Evolutionary conservation across 345 rosid genomes (phyloP), one percentile per base, ranked within the genome.

Genomic region (Sisymbrium altissimum): DNA sequence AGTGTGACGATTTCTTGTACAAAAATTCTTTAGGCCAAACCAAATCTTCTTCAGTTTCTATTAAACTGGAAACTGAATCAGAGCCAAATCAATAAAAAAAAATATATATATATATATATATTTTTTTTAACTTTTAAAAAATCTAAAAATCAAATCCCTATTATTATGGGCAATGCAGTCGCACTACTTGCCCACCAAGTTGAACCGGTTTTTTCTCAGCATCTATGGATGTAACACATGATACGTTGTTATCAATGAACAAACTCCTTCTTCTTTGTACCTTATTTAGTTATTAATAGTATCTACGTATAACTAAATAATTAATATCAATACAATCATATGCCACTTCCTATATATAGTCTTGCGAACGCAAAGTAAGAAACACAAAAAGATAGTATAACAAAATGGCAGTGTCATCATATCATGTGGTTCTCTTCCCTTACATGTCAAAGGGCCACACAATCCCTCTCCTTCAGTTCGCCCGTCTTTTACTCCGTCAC

Each of bases 401-500:
- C 25, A 55, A 45, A 45, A 76, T 76, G 76, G 30, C 35, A 9
- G 38, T 23, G 12, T 64, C 67, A 35, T 19, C 71, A 35, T 30
- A 68, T 3, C 93, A 93, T 67, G 86, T 79, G n/a, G 78, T 85
- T 60, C 68, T 93, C 56, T 86, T 86, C 78, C 96, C 98, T 14
- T 93, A 85, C 88, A 85, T 88, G 95, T 81, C 95, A 4, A 88
- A 90, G 78, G 90, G 98, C 55, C 97, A 93, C 75, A 85, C 80
- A n/a, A 87, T 90, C 36, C 96, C 98, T 32, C 73, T 90, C 74
- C 87, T 93, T 76, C 84, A 76, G 68, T 64, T 93, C 0, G 88
- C 86, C 29, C 88, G 80, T 67, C 87, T 81, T 75, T 86, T 93
- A 68, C 89, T 87, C 81, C 81, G 70, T 71, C 88, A 76, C 44